A percentile compares a stretch with the other conserved stretches of the same genome.
Conservation (phyloP, 345 rosid genomes). For the Euphorbia pulcherrima region DNA sequence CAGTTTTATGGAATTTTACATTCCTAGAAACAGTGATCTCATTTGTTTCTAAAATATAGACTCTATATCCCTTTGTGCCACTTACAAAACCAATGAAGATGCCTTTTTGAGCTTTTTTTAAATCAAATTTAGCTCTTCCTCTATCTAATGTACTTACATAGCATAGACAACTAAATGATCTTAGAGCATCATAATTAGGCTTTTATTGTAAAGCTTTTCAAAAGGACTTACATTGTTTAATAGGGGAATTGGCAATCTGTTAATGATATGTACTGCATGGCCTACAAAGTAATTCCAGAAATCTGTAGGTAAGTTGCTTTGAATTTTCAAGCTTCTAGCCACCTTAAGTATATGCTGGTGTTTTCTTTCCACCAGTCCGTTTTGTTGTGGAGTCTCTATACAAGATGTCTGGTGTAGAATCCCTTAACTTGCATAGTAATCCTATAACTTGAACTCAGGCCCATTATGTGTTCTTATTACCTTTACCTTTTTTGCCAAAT, state of each 20-base stretch:
- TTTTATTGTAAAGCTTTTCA: neutral
- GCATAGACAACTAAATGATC: neutral
- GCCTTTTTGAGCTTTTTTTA: neutral
- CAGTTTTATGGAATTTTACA: too few relatives aligned
- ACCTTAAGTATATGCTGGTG: neutral
- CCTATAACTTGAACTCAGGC: neutral
- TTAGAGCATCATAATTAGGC: neutral
- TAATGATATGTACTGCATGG: neutral
- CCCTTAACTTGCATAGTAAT: neutral
- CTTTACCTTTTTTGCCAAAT: neutral
- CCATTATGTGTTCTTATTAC: neutral
- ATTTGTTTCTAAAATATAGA: too few relatives aligned
- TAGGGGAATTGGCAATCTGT: neutral
- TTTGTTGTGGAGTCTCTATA: neutral
- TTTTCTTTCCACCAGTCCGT: neutral
- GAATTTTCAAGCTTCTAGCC: neutral
- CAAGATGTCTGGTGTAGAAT: neutral
- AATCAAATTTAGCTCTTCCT: neutral
- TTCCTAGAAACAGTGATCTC: too few relatives aligned
- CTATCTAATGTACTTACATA: neutral
- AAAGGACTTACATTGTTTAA: neutral
- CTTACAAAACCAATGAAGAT: neutral
- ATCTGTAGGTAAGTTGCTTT: neutral
- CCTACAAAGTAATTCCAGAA: neutral
- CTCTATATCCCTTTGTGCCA: too few relatives aligned